A percentile compares a stretch with the other conserved stretches of the same genome.
phyloP scores from a whole-genome alignment of 331 rosid species.

The Spiraea crenata region DNA sequence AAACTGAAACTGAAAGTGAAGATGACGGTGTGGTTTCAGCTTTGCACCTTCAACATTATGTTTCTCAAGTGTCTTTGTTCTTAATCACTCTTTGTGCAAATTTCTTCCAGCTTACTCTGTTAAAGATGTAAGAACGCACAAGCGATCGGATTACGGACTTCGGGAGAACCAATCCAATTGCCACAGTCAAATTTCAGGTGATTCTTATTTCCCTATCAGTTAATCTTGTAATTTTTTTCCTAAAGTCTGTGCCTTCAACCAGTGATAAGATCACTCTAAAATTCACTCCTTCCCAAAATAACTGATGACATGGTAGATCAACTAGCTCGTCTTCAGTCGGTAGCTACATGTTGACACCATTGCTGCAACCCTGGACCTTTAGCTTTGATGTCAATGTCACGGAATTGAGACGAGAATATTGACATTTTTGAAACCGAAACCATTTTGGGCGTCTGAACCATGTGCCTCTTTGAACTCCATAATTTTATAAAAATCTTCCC shows the following conservation, averaged over 20 bases:
- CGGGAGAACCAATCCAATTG: conserved; percentile 45
- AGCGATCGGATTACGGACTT: conserved; percentile 37
- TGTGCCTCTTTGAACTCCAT: neutral
- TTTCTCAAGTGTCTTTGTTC: conserved; percentile 13
- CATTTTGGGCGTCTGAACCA: neutral
- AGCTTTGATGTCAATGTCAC: neutral
- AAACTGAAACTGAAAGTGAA: conserved; percentile 95
- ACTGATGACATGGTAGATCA: neutral
- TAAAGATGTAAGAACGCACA: conserved; percentile 41
- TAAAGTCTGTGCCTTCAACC: too few relatives aligned
- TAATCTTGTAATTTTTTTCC: neutral
- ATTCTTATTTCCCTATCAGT: conserved; percentile 21
- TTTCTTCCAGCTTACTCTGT: conserved; percentile 55
- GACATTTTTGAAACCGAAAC: neutral
- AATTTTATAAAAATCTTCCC: too few relatives aligned
- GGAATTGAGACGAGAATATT: neutral
- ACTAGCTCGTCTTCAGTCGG: neutral
- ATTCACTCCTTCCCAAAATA: too few relatives aligned
- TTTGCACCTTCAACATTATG: conserved; percentile 7
- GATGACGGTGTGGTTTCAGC: conserved; percentile 65
- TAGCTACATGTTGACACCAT: neutral
- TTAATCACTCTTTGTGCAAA: conserved; percentile 27
- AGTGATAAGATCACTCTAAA: too few relatives aligned
- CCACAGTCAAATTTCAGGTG: conserved; percentile 59
- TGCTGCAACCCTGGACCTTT: neutral